Conservation (phyloP, 2,329 filamentous ascomycete genomes). For the Aspergillus ibericus region DNA sequence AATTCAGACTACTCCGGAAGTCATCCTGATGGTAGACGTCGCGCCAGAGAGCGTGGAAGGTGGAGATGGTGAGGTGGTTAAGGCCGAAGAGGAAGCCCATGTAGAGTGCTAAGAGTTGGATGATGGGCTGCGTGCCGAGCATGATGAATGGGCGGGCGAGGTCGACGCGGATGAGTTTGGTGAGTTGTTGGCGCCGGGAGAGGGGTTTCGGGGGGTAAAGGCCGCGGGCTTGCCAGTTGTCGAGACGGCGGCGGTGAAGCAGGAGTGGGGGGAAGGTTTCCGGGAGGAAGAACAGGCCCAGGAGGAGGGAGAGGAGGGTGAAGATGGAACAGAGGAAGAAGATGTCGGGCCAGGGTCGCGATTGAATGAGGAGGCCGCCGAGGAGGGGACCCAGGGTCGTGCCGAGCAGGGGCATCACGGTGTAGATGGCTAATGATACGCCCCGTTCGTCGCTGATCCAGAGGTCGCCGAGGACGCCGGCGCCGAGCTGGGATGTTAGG, state of each 20-base stretch:
- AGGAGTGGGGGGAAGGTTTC: slow-evolving; percentile 69
- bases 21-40: background rate
- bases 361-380: slow-evolving; percentile 62
- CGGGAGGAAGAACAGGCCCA: slow-evolving; percentile 60
- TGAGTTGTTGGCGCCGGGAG: slow-evolving; percentile 34
- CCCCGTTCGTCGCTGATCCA: slow-evolving; percentile 63
- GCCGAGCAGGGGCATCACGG: slow-evolving; percentile 62
- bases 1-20: background rate
- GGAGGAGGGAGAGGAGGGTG: slow-evolving; percentile 59
- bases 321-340: slow-evolving; percentile 59
- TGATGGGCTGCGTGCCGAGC: slow-evolving; percentile 58
- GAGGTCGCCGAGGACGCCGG: slow-evolving; percentile 56
- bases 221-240: too few relatives aligned
- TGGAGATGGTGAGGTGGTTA: slow-evolving; percentile 30
- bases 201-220: slow-evolving; percentile 40
- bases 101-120: slow-evolving; percentile 56
- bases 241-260: slow-evolving; percentile 50
- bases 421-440: slow-evolving; percentile 61
- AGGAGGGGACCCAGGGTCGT: slow-evolving; percentile 65
- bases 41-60: slow-evolving; percentile 19
- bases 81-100: slow-evolving; percentile 59
- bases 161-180: slow-evolving; percentile 32
- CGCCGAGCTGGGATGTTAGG: slow-evolving; percentile 37
- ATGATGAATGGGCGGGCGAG: slow-evolving; percentile 58
- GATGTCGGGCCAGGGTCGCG: slow-evolving; percentile 57